Base-by-base conservation (phyloP, 2,329 filamentous ascomycete species). In the Colletotrichum cereale region DNA sequence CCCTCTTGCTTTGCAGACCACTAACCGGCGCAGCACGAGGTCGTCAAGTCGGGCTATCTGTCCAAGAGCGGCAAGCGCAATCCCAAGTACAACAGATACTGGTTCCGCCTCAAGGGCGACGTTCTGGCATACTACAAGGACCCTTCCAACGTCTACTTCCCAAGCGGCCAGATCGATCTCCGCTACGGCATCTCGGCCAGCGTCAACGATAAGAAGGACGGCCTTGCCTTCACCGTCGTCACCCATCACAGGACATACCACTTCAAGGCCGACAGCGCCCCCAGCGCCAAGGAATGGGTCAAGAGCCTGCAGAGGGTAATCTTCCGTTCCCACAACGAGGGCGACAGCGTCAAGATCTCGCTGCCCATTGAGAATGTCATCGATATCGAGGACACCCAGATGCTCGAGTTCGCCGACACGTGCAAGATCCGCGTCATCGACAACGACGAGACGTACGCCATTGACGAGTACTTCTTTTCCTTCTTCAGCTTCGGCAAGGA, bases 391-490 rank as follows among this genome's bases (percentile, higher is more conserved):
- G 93, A 97, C 74, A 96, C 92, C 58, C 92, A 94, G 67, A 94
- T 98, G 83, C 88, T 97, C 66, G 94, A 97, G 74, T 95, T 97
- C 80, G 94, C 95, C 29, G 94, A 98, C 73, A 98, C 96, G 0
- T 92, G 97, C 84, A 98, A 97, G 82, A 91, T 99, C 73, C 90
- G 94, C 47, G 94, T 98, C 53, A 91, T 98, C 67, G 95, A 98
- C 78, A 97, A 95, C 74, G 94, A 96, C 74, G 96, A 98, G 81
- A 97, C 94, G 0, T 98, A 93, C 82, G 95, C 95, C 3, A 93
- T 98, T 74, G 96, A 99, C 77, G 96, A 99, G 90, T 98, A 98
- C 80, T 98, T 97, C 80, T 98, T 99, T 80, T 96, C 95, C 0
- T 98, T 98, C 82, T 97, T 98, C 80, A 92, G 90, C 75, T 91